These are phyloP conservation scores for Xerophyta viscosa DNA, from an alignment of 106 monocot species.

Conservation along the genomic window DNA sequence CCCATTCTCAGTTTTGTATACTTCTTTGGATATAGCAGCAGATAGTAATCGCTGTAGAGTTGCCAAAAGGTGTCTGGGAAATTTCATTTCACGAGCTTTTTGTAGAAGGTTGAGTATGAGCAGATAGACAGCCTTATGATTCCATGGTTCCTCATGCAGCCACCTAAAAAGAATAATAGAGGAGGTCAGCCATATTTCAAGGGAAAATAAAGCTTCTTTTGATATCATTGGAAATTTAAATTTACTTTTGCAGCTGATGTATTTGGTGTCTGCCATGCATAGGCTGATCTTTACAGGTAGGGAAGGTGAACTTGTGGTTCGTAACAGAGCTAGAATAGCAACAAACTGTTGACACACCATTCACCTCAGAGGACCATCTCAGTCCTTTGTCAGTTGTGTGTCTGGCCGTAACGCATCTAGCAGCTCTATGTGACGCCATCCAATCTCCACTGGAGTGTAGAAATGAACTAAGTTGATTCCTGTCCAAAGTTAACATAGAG, in stretches of 20 bases:
- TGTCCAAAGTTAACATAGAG: constrained; percentile 15
- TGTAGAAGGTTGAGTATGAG: constrained; percentile 61
- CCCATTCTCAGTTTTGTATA: constrained; percentile 12
- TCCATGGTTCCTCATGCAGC: constrained; percentile 96
- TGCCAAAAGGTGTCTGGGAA: constrained; percentile 40
- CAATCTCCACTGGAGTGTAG: constrained; percentile 51
- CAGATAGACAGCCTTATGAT: constrained; percentile 46
- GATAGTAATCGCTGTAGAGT: constrained; percentile 46
- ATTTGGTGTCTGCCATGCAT: constrained; percentile 17
- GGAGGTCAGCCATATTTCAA: no score
- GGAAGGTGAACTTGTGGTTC: constrained; percentile 52
- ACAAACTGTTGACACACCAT: constrained; percentile 53
- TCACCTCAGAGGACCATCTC: constrained; percentile 42
- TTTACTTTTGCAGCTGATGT: constrained; percentile 52
- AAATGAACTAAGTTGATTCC: constrained; percentile 72
- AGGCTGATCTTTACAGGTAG: constrained; percentile 51
- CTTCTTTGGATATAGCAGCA: constrained; percentile 29
- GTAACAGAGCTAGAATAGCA: constrained; percentile 46
- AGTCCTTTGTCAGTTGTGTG: constrained; percentile 11
- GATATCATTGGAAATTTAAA: background rate
- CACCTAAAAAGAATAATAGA: constrained; percentile 56
- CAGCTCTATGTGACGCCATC: constrained; percentile 58
- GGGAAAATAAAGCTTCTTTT: no score
- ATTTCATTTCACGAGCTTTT: constrained; percentile 76
- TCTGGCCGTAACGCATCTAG: constrained; percentile 26